Evolutionary conservation across 1,284 basidiomycete genomes (phyloP), one percentile per base, ranked within the genome.

Genomic region (Heterobasidion annosum): DNA sequence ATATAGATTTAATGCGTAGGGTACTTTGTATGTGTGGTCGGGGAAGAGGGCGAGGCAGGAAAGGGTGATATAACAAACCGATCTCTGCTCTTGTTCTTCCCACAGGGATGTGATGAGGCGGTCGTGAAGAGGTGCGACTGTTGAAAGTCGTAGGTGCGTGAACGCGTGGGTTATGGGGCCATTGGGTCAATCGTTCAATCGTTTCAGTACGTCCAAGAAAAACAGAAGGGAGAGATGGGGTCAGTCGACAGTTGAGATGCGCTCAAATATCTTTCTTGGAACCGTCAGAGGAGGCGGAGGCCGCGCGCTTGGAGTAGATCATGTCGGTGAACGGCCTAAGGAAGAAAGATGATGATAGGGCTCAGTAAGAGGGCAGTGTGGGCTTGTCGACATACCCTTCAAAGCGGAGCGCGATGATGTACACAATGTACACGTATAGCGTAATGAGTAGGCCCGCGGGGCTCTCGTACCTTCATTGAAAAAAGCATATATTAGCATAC

Each of bases 391-490:
- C 54, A 35, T 64, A 94, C 90, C 92, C 93, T 74, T 97, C 94
- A 66, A 80, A 96, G 19, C 76, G 77, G 53, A 96, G 77, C 2
- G 94, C 95, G 57, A 95, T 77, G 51, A 81, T 58, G 68, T 97
- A 98, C 50, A 91, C 84, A 52, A 91, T 67, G 69, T 88, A 88
- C 44, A 97, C 90, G 64, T 91, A 85, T 35, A 78, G 60, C 3
- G 89, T 82, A 61, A 96, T 75, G 56, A 91, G 57, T 13, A 95
- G 65, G 1, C 93, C 92, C 2, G 82, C 86, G 8, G 91, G 91
- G 32, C 84, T 79, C 66, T 91, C 88, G 66, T 85, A 90, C 88
- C 88, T 91, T 51, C 15, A 15, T 6, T 19, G 13, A 15, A 12
- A 37, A 34, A 9, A 37, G 1, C 1, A 12, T 8, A 13, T 47